These are phyloP conservation scores for Fusarium compactum DNA, from an alignment of 2,329 filamentous ascomycete genomes.

Conservation along the genomic window DNA sequence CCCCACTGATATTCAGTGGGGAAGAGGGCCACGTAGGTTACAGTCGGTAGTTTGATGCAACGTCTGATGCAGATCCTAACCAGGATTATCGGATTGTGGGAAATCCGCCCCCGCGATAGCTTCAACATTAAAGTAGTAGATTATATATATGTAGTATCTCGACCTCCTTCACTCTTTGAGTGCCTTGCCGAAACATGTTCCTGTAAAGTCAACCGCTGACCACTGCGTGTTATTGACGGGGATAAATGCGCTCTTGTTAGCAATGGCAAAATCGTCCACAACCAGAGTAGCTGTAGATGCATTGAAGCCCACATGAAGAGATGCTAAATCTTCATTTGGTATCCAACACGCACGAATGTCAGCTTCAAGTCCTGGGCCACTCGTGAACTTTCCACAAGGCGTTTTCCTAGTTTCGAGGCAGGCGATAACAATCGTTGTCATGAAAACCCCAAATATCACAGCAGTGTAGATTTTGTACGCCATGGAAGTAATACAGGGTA, in stretches of 20 bases:
- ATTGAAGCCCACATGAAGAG: not conserved
- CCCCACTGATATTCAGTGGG: constrained; percentile 19
- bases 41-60: not conserved
- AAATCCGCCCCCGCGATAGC: not conserved
- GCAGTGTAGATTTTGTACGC: constrained; percentile 20
- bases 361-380: not conserved
- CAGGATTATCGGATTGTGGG: not conserved
- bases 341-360: constrained; percentile 6
- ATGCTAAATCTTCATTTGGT: not conserved
- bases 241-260: not conserved
- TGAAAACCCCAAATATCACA: not conserved
- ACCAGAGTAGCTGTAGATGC: not conserved
- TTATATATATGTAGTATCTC: not conserved
- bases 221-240: not conserved
- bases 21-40: constrained; percentile 4
- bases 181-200: constrained; percentile 1
- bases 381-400: constrained; percentile 23
- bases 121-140: not conserved
- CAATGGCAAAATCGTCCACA: not conserved
- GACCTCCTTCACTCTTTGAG: not conserved
- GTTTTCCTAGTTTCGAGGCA: constrained; percentile 23
- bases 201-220: not conserved
- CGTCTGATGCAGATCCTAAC: constrained; percentile 1
- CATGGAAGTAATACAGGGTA: constrained; percentile 7
- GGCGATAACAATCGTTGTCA: not conserved